Evolutionary conservation across 495 filamentous ascomycete genomes (phyloP), one percentile per base, ranked within the genome.

Genomic region (Trichoderma gamsii): DNA sequence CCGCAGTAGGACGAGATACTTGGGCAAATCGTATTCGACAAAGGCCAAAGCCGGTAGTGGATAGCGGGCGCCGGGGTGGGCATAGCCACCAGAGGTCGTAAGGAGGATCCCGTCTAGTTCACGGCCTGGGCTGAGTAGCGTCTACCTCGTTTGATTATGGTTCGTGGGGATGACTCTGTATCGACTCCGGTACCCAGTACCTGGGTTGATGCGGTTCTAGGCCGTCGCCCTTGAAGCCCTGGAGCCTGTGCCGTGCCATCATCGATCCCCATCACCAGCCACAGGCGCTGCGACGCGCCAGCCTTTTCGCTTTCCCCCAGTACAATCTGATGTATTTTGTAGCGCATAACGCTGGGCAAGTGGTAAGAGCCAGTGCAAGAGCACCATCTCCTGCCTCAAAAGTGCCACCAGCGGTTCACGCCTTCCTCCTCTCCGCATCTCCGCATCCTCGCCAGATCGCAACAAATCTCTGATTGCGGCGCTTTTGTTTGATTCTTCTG

Each of bases 211-310:
- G 35, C 44, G 3, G 44, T n/a, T 49, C 44, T 49, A n/a, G 13
- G 9, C 44, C 44, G 44, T n/a, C 5, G 5, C n/a, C 44, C 44
- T 49, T 15, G 15, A 4, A n/a, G 15, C 12, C n/a, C 6, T 38
- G 5, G 35, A 38, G 35, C 35, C 35, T 38, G 35, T 38, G 35
- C 35, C 35, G 35, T 38, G 35, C 35, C 35, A 38, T 38, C 35
- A 38, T 38, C 2, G 35, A 38, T 38, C 16, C 16, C 16, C 43
- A 5, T 46, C 56, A 61, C 56, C 56, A 61, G 56, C 56, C 56
- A 61, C 56, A 61, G 35, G 25, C 56, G 56, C 12, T 29, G 8
- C 11, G 56, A 61, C 56, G 56, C 56, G 56, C 56, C 56, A 61
- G 56, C 56, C 56, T 61, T 32, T 32, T 29, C 13, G 44, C 13